Evolutionary conservation across 164 flowering plant genomes (phyloP), one percentile per base, ranked within the genome.

Genomic region (Nelumbo lutea): DNA sequence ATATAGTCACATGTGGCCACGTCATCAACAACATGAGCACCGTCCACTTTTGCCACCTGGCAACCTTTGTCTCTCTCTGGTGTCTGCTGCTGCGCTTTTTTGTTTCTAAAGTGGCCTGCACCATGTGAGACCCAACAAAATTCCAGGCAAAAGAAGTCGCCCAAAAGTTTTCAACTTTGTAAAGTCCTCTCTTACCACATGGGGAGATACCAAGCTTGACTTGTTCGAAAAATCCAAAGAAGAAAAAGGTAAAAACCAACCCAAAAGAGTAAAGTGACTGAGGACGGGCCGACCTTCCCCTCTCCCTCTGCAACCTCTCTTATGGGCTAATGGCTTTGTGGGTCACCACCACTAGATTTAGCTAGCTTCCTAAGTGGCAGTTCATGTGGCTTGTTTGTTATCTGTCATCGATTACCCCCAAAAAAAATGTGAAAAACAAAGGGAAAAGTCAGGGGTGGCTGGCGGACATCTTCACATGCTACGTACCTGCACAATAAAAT

Each of bases 1-100:
- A 61, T 70, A 27, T 52, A 70, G 43, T 44, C 9, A 44, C 77
- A 74, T 66, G 77, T 74, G 73, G 38, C 73, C 73, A 74, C 66
- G 67, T 74, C 73, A 70, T 66, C 64, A 43, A 3, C 42, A 66
- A 74, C 73, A 69, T 70, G 74, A 45, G 46, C 15, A 42, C 68
- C 64, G 61, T 60, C 13, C 13, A 55, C 38, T 59, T n/a, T 46
- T 10, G n/a, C 42, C 43, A 4, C 13, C n/a, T 9, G n/a, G 59
- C 45, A 41, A 0, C 61, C 59, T 42, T 2, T 4, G 1, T 15
- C 8, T 40, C 15, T 50, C 8, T 64, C 68, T 8, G 38, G 57
- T 53, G 9, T 41, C 13, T 5, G 45, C 44, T 45, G 44, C 9
- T 53, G 51, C 1, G 3, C 42, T 2, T 61, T 57, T 64, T 44